A percentile compares a stretch with the other conserved stretches of the same genome.
Evolutionary conservation across 768 basidiomycete species (phyloP).

Genomic region (Tulasnella sp.): DNA sequence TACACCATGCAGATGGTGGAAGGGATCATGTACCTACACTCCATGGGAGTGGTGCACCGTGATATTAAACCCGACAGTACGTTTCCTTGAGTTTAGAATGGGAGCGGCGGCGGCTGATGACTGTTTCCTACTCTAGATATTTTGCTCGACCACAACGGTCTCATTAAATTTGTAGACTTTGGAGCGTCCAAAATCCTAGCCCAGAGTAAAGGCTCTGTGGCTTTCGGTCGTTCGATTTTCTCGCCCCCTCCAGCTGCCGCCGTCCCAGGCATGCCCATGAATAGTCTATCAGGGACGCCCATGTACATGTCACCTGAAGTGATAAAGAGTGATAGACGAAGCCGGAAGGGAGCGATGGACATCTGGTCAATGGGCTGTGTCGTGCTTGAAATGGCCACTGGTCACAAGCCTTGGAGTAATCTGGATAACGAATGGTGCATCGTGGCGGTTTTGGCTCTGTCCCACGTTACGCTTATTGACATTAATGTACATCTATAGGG

Average conservation of each 20-base stretch:
- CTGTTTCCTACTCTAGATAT: constrained; percentile 53
- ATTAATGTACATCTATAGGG: constrained; percentile 41
- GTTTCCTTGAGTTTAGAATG: constrained; percentile 28
- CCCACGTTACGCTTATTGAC: constrained; percentile 3
- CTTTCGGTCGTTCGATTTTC: constrained; percentile 47
- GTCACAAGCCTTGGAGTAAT: constrained; percentile 96
- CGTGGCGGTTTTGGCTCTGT: background rate
- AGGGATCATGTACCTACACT: constrained; percentile 88
- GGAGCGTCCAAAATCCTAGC: constrained; percentile 95
- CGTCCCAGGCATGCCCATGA: constrained; percentile 40
- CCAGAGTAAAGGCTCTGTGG: constrained; percentile 72
- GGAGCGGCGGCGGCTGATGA: background rate
- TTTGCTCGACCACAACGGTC: constrained; percentile 75
- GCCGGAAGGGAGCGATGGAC: constrained; percentile 91
- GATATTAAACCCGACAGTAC: constrained; percentile 98
- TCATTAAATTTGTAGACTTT: constrained; percentile 96
- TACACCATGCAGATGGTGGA: constrained; percentile 97
- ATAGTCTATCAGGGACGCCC: constrained; percentile 90
- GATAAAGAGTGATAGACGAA: constrained; percentile 85
- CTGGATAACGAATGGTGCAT: constrained; percentile 94
- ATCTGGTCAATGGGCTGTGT: constrained; percentile 98
- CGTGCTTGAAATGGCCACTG: constrained; percentile 93
- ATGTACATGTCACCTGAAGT: constrained; percentile 99
- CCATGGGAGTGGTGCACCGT: constrained; percentile 83
- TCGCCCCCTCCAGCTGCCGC: constrained; percentile 22